Evolutionary conservation across 345 rosid genomes (phyloP).

Genomic region (Eucalyptus erythrocorys): DNA sequence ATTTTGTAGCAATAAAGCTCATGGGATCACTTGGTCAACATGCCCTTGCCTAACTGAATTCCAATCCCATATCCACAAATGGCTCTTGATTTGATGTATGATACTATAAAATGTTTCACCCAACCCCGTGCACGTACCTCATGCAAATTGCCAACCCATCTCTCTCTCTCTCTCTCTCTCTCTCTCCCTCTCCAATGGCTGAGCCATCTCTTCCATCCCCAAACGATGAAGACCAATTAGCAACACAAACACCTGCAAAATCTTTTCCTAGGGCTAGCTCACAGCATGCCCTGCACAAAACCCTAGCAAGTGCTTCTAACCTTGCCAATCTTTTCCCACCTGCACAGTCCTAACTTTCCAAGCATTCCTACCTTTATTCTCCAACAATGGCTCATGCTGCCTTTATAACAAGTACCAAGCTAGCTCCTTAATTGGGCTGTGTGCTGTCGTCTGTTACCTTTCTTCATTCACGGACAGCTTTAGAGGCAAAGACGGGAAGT

Average conservation of each 20-base stretch:
- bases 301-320: constrained; percentile 23
- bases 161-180: neutral
- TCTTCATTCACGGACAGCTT: constrained; percentile 49
- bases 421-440: neutral
- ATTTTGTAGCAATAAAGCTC: neutral
- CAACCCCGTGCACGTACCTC: neutral
- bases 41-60: neutral
- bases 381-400: constrained; percentile 27
- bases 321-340: constrained; percentile 45
- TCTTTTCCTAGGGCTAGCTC: neutral
- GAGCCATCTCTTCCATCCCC: neutral
- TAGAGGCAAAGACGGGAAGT: constrained; percentile 8
- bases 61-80: neutral
- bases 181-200: neutral
- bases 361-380: constrained; percentile 29
- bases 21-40: neutral
- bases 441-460: constrained; percentile 21
- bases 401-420: constrained; percentile 21
- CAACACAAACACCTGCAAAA: neutral
- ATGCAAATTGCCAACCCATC: neutral
- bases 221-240: neutral
- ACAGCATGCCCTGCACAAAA: neutral
- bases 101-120: neutral
- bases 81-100: neutral
- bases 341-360: constrained; percentile 41